These are phyloP conservation scores for Podila minutissima DNA, from an alignment of 192 early-diverging fungal species.

Conservation along the genomic window DNA sequence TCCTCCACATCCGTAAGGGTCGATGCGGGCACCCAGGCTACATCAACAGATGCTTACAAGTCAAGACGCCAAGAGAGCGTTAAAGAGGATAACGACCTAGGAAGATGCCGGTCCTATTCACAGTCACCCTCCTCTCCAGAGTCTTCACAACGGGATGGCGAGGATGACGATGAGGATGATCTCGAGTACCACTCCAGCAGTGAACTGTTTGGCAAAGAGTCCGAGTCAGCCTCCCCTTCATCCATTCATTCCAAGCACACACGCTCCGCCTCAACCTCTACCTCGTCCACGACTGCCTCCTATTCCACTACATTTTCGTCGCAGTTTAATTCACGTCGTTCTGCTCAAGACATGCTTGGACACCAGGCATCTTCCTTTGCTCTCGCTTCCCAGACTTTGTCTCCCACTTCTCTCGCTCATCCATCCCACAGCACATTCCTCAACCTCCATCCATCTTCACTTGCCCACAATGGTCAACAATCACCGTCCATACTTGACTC, in stretches of 20 bases:
- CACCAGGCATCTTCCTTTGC: background rate
- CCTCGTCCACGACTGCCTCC: background rate
- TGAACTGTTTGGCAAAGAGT: constrained; percentile 20
- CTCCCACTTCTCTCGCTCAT: background rate
- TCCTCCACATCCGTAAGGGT: background rate
- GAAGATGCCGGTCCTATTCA: background rate
- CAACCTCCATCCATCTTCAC: constrained; percentile 14
- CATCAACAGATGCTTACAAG: background rate
- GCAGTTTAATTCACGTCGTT: background rate
- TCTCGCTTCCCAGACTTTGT: background rate
- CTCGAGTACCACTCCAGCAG: constrained; percentile 38
- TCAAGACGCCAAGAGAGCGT: background rate
- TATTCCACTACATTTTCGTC: background rate
- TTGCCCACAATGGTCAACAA: constrained; percentile 5
- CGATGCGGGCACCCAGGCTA: background rate
- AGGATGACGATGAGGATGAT: constrained; percentile 13
- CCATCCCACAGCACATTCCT: constrained; percentile 13
- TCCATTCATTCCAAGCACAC: constrained; percentile 16
- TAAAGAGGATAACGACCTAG: background rate
- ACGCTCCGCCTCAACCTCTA: background rate
- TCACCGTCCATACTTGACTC: constrained; percentile 16
- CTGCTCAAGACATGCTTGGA: background rate
- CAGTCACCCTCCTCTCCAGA: background rate
- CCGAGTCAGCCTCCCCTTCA: background rate
- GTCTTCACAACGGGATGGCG: constrained; percentile 2